phyloP scores from a whole-genome alignment of 441 rosid genomes.

The Brassica hybrid region DNA sequence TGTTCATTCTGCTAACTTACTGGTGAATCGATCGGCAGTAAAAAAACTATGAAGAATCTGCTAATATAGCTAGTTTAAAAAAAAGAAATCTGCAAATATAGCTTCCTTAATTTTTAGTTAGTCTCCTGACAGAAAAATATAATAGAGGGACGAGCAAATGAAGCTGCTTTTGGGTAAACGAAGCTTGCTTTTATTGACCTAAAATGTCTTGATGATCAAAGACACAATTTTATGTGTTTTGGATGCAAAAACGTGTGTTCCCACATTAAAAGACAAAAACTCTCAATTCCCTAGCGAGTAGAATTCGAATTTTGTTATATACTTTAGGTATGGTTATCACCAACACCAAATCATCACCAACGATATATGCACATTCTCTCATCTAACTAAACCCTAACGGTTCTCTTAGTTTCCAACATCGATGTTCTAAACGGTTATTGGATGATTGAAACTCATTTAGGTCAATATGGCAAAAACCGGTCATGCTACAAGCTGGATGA shows the following conservation, averaged over 20 bases:
- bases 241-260: conserved; percentile 21
- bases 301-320: neutral
- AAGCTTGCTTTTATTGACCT: conserved; percentile 8
- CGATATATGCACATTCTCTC: neutral
- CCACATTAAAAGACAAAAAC: conserved; percentile 27
- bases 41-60: neutral
- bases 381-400: conserved; percentile 4
- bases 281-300: conserved; percentile 11
- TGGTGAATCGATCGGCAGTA: neutral
- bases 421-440: neutral
- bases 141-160: neutral
- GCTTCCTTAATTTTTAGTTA: neutral
- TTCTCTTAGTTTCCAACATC: neutral
- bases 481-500: too few relatives aligned
- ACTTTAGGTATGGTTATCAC: neutral
- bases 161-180: conserved; percentile 2
- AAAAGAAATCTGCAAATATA: neutral
- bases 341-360: neutral
- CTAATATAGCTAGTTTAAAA: neutral
- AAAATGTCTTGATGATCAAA: neutral
- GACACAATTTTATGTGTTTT: conserved; percentile 14
- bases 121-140: neutral
- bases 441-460: neutral
- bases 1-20: neutral
- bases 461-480: neutral